Evolutionary conservation across 257 asterid genomes (phyloP), one percentile per base, ranked within the genome.

Genomic region (Leptodermis oblonga): DNA sequence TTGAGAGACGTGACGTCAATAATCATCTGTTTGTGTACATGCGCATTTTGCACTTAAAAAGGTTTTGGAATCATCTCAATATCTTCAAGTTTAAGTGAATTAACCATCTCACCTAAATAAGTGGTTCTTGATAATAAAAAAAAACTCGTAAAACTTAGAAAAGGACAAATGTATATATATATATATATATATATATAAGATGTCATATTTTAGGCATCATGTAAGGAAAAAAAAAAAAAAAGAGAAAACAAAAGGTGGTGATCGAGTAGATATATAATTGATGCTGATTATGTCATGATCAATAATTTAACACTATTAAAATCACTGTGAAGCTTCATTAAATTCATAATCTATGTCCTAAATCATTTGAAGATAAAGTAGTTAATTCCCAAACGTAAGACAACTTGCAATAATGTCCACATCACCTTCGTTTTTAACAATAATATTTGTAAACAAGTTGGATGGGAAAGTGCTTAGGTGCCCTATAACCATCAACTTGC

Each of bases 401-500:
- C 58, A 51, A 51, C 28, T 51, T n/a, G 58, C 5, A 7, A 56
- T 55, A 55, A 23, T 55, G 15, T 23, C 2, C 18, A 4, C 23
- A 36, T n/a, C n/a, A n/a, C n/a, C n/a, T n/a, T n/a, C 52, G 17
- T 48, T 4, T 43, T 34, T 8, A 60, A 18, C 45, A 37, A 22
- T 62, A 18, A n/a, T n/a, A n/a, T n/a, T n/a, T 37, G 1, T 1
- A 14, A 37, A 62, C 51, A 62, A 62, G 67, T 37, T 62, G 67
- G 67, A 43, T 11, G 42, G 23, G 25, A 61, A 34, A 59, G 39
- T 59, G 45, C n/a, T n/a, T n/a, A n/a, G n/a, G n/a, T n/a, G n/a
- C n/a, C n/a, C 67, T 51, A 62, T 20, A 37, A 37, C 23, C 67
- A 10, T 11, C 67, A 62, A 37, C 51, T 62, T 62, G 67, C 48